These are phyloP conservation scores for Pseudogymnoascus sp. DNA, from an alignment of 2,329 filamentous ascomycete genomes.

Conservation along the genomic window DNA sequence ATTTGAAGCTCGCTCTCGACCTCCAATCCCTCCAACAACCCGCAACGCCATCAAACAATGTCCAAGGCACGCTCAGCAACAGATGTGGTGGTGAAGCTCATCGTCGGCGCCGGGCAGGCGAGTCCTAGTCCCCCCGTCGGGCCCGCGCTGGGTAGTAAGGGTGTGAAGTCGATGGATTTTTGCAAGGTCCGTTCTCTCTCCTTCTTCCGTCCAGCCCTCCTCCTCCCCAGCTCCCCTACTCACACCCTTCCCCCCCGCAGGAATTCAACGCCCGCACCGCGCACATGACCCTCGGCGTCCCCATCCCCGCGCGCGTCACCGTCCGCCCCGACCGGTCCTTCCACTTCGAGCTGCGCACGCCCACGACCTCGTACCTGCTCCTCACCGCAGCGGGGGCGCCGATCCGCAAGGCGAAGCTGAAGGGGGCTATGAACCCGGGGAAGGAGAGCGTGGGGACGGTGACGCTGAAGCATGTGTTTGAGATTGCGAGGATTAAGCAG, in stretches of 20 bases:
- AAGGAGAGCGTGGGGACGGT: conserved; percentile 75
- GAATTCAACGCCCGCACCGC: conserved; percentile 95
- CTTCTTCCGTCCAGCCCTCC: too few species aligned
- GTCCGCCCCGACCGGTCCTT: conserved; percentile 92
- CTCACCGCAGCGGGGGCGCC: conserved; percentile 73
- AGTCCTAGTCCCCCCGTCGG: conserved; percentile 92
- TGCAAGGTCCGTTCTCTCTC: conserved; percentile 84
- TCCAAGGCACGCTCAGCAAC: conserved; percentile 26
- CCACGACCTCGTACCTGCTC: conserved; percentile 85
- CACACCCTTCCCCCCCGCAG: conserved; percentile 37
- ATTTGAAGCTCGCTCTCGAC: background rate
- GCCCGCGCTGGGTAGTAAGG: conserved; percentile 91
- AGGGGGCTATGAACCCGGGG: conserved; percentile 68
- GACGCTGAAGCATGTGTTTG: conserved; percentile 90
- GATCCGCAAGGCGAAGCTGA: conserved; percentile 62
- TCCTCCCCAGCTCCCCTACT: background rate
- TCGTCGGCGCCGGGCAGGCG: conserved; percentile 92
- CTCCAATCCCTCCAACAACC: background rate
- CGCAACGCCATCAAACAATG: conserved; percentile 14
- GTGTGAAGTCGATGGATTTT: conserved; percentile 99
- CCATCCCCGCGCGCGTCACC: conserved; percentile 81
- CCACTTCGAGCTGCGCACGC: conserved; percentile 85
- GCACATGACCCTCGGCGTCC: conserved; percentile 72
- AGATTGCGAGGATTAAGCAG: conserved; percentile 96
- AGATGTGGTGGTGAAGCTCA: conserved; percentile 88